Percentiles rank a stretch among this genome's conserved stretches.
These are phyloP conservation scores for Aspergillus diversus DNA, from an alignment of 495 filamentous ascomycete genomes.

Conservation along the genomic window DNA sequence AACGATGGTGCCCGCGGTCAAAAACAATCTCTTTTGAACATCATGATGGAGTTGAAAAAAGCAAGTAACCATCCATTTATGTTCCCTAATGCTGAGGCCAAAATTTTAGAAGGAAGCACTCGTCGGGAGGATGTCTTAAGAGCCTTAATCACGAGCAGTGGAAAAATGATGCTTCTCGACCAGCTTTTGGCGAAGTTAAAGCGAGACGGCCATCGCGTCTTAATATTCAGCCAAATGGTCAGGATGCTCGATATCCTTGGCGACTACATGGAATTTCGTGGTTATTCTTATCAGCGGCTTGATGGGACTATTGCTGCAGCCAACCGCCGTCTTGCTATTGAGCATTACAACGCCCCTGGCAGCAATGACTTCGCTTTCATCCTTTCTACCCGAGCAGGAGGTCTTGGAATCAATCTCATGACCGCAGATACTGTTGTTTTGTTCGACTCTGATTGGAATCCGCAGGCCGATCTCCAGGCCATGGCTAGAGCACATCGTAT, in stretches of 20 bases:
- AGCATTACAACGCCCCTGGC: constrained; percentile 94
- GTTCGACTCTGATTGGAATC: constrained; percentile 99
- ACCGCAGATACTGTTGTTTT: constrained; percentile 97
- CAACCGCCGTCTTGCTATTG: constrained; percentile 86
- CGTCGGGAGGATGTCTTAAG: constrained; percentile 87
- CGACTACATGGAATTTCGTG: constrained; percentile 87
- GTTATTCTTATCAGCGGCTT: constrained; percentile 88
- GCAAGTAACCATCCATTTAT: constrained; percentile 98
- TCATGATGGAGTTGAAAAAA: constrained; percentile 99
- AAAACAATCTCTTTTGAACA: constrained; percentile 94
- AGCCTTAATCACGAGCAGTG: constrained; percentile 90
- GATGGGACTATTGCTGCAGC: constrained; percentile 92
- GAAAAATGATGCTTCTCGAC: constrained; percentile 99
- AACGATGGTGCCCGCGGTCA: constrained; percentile 85
- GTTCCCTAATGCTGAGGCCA: constrained; percentile 91
- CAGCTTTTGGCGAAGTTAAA: constrained; percentile 89
- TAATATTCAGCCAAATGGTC: constrained; percentile 99
- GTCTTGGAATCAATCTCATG: constrained; percentile 98
- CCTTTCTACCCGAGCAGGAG: constrained; percentile 92
- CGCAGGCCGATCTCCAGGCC: constrained; percentile 95
- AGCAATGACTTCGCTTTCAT: constrained; percentile 97
- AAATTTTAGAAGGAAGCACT: constrained; percentile 72
- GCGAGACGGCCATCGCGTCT: constrained; percentile 87
- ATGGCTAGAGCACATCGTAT: constrained; percentile 99
- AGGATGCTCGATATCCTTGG: constrained; percentile 96